Base-by-base conservation (phyloP, 495 filamentous ascomycete genomes). In the Podospora appendiculata region DNA sequence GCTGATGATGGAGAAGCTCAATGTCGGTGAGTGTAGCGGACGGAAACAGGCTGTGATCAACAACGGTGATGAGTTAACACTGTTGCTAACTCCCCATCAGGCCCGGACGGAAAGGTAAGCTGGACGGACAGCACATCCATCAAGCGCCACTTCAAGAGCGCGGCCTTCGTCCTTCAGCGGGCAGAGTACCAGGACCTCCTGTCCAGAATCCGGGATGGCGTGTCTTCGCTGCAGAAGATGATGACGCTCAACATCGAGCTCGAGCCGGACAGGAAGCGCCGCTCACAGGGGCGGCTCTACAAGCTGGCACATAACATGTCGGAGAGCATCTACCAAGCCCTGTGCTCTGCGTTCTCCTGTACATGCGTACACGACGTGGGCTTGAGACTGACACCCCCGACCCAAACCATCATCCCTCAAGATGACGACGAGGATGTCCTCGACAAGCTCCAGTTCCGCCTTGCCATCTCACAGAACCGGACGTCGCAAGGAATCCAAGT, bases 141-240 rank as follows among this genome's bases (percentile, higher is more conserved):
- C 33, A 44, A 32, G 1, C 47, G 50, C 32, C 52, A 62, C 43
- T 35, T 62, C 41, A 54, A 61, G 47, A 53, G 67, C 4, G 55
- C 64, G 42, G 62, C 56, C 33, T 72, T 74, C 41, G 57, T 57
- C 14, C 55, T 72, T 8, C 54, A 58, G 9, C 58, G 60, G 14
- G 49, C 60, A 6, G 53, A 47, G 1, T 66, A 69, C 39, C 48
- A 63, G 7, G 58, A 64, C 6, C 57, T 70, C 4, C 53, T 72
- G 16, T 51, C 42, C 8, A 56, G 53, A 38, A 54, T 74, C 11
- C 55, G 57, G 18, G 61, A 69, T 12, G 62, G 58, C 43, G 65
- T 71, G 17, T 57, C 55, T 1, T 63, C 57, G 12, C 56, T 74
- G 32, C 67, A 68, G 51, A 59, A 56, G n/a, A 57, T 74, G 11